Evolutionary conservation across 257 asterid species (phyloP), one percentile per base, ranked within the genome.

Genomic region (Jacaranda copaia): DNA sequence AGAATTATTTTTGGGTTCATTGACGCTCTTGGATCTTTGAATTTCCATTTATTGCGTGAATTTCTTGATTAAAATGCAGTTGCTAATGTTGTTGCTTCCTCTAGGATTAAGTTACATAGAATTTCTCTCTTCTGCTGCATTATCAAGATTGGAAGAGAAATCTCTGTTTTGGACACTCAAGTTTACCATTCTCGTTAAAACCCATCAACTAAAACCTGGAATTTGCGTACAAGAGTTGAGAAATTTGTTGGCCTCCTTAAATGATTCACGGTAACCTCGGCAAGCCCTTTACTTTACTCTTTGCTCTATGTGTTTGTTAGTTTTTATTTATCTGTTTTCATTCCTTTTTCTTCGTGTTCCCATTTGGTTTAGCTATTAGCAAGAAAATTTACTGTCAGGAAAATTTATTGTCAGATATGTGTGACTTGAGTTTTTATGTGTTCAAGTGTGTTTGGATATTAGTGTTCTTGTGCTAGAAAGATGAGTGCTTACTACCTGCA

Each of bases 261-360:
- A 84, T 83, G 88, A 73, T 80, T 75, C 83, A 11, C 84, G 92
- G 92, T 89, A 77, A 79, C 73, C 70, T 70, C 20, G n/a, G 53
- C 68, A 60, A 56, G 32, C 48, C 60, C 80, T 61, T 53, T 67
- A 70, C 60, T 59, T 12, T n/a, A n/a, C 1, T 53, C 18, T 7
- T 68, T 40, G 9, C 20, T 51, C 16, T 9, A 4, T 75, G 36
- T 68, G 38, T 60, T n/a, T n/a, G n/a, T n/a, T n/a, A n/a, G 72
- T 68, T 48, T 60, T 10, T 60, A n/a, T n/a, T n/a, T n/a, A n/a
- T n/a, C n/a, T 20, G 36, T 16, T 2, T 58, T 46, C 12, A 19
- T 42, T 12, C 66, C 58, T 58, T 40, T n/a, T 4, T 68, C n/a
- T 25, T n/a, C 35, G 20, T 20, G 5, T 42, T 56, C 49, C 9